Evolutionary conservation across 2,329 filamentous ascomycete genomes (phyloP).

Genomic region (Ceratocystiopsis brevicomis): DNA sequence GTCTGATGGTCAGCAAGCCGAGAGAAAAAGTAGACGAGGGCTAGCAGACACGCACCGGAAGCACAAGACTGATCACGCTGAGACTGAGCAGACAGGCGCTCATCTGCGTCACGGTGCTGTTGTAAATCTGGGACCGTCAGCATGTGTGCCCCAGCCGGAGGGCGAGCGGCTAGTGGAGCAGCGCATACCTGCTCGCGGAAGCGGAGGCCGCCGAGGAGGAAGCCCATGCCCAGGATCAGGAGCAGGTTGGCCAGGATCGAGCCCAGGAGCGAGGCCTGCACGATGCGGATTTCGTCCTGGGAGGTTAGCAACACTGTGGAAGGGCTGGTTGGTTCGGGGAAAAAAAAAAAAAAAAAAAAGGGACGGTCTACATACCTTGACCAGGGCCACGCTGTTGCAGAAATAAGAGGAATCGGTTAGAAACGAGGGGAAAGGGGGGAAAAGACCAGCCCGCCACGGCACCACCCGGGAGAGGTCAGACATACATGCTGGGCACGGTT

Average conservation of each 20-base stretch:
- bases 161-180: background rate
- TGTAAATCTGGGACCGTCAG: conserved; percentile 47
- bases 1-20: conserved; percentile 16
- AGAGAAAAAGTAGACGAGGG: background rate
- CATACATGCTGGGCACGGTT: conserved; percentile 30
- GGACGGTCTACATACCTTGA: conserved; percentile 34
- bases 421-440: too few species aligned
- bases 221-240: conserved; percentile 80
- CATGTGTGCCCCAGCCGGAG: background rate
- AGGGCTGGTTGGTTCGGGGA: too few species aligned
- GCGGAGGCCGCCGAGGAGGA: conserved; percentile 67
- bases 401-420: conserved; percentile 9
- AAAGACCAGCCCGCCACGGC: background rate
- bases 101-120: conserved; percentile 86
- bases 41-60: conserved; percentile 8
- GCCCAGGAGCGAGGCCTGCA: conserved; percentile 75
- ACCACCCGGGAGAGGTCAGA: conserved; percentile 12
- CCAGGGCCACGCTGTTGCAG: conserved; percentile 47
- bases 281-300: conserved; percentile 67
- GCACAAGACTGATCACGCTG: conserved; percentile 28
- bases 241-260: conserved; percentile 80
- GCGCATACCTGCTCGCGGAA: conserved; percentile 62
- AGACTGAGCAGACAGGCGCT: conserved; percentile 50
- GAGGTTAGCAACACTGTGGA: conserved; percentile 11
- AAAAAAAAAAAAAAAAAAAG: too few species aligned